Evolutionary conservation across 495 filamentous ascomycete species (phyloP).

Genomic region (Saxophila tyrrhenica): DNA sequence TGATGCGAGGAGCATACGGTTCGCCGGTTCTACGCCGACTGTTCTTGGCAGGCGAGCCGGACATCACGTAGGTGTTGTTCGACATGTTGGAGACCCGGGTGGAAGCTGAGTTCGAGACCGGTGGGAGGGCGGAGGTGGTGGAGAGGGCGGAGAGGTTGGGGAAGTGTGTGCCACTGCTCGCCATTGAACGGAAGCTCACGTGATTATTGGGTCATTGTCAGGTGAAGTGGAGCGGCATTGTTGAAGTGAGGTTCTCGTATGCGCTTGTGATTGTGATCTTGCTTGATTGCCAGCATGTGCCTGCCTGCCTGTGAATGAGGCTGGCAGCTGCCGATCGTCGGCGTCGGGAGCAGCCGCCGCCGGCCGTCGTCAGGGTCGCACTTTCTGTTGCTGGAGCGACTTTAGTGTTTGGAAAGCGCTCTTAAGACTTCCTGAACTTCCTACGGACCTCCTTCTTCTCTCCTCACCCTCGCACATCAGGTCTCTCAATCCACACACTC

Average conservation of each 20-base stretch:
- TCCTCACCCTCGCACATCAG: constrained; percentile 18
- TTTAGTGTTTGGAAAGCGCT: no score
- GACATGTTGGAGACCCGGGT: constrained; percentile 35
- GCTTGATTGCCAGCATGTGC: no score
- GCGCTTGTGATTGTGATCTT: no score
- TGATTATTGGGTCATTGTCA: background rate
- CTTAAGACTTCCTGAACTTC: no score
- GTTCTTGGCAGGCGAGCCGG: constrained; percentile 58
- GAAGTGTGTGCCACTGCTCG: constrained; percentile 3
- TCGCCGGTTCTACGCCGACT: constrained; percentile 49
- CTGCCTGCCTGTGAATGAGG: no score
- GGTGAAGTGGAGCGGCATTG: background rate
- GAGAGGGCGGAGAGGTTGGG: background rate
- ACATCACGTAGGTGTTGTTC: constrained; percentile 75
- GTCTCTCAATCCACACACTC: constrained; percentile 27
- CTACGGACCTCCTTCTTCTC: constrained; percentile 10
- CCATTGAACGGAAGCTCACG: background rate
- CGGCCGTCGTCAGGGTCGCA: background rate
- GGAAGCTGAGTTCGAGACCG: constrained; percentile 33
- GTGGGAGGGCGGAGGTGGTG: constrained; percentile 17
- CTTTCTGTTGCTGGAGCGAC: background rate
- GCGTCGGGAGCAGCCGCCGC: no score
- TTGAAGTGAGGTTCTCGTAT: background rate
- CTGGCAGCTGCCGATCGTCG: no score
- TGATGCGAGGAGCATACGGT: constrained; percentile 69